Evolutionary conservation across 2,329 filamentous ascomycete species (phyloP).

Genomic region (Fusarium sororula): DNA sequence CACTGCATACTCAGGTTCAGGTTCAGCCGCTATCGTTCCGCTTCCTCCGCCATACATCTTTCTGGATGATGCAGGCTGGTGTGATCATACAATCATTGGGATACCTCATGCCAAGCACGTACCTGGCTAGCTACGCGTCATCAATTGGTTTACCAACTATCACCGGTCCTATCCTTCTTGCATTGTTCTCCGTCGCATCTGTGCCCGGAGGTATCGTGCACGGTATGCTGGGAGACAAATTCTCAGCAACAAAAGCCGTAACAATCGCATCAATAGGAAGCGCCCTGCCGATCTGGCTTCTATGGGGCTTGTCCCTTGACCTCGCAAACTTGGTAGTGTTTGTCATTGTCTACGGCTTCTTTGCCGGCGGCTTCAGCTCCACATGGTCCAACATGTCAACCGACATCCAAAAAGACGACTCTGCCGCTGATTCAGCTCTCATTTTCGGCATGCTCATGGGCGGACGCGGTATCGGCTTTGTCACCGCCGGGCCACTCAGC

Average conservation of each 20-base stretch:
- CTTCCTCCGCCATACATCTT: slow-evolving; percentile 62
- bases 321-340: slow-evolving; percentile 65
- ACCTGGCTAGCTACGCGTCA: slow-evolving; percentile 63
- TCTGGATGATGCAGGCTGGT: slow-evolving; percentile 66
- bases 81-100: slow-evolving; percentile 67
- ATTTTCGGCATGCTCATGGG: slow-evolving; percentile 46
- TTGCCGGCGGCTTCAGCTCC: slow-evolving; percentile 68
- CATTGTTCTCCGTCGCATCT: slow-evolving; percentile 65
- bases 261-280: slow-evolving; percentile 65
- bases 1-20: slow-evolving; percentile 37
- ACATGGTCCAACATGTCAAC: slow-evolving; percentile 66
- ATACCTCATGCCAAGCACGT: slow-evolving; percentile 69
- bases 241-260: slow-evolving; percentile 60
- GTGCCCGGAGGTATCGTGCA: slow-evolving; percentile 65
- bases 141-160: slow-evolving; percentile 57
- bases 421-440: slow-evolving; percentile 40
- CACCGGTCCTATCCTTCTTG: slow-evolving; percentile 61
- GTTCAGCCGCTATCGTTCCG: slow-evolving; percentile 43
- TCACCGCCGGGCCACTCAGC: slow-evolving; percentile 42
- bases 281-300: slow-evolving; percentile 62
- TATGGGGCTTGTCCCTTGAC: slow-evolving; percentile 66
- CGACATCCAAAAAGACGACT: slow-evolving; percentile 47
- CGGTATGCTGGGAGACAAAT: slow-evolving; percentile 63
- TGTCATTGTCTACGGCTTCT: slow-evolving; percentile 69
- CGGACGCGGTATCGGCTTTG: slow-evolving; percentile 43